Evolutionary conservation across 257 asterid species (phyloP).

Genomic region (Salvia hispanica): DNA sequence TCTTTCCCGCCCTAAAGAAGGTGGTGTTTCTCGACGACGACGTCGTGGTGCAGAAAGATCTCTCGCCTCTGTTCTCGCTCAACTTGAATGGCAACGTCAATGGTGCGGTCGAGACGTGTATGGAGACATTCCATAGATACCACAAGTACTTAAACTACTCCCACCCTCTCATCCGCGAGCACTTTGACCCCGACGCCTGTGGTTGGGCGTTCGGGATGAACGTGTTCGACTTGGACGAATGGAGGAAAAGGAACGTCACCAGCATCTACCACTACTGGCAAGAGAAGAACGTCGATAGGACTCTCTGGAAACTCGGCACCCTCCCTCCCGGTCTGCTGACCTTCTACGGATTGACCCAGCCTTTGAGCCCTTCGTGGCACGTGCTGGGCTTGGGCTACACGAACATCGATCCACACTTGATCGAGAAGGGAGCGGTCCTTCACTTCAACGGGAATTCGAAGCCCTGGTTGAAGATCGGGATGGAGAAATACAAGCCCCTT

Average conservation of each 20-base stretch:
- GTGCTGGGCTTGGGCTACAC: constrained; percentile 67
- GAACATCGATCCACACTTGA: constrained; percentile 52
- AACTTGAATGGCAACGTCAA: constrained; percentile 62
- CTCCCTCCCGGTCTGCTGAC: constrained; percentile 67
- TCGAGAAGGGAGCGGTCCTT: constrained; percentile 65
- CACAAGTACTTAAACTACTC: constrained; percentile 70
- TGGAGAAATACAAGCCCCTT: constrained; percentile 64
- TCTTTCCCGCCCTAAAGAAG: constrained; percentile 54
- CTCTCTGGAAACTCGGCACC: constrained; percentile 70
- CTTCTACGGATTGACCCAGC: constrained; percentile 63
- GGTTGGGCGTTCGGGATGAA: constrained; percentile 76
- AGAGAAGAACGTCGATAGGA: constrained; percentile 62
- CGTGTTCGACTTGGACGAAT: constrained; percentile 59
- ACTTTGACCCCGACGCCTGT: constrained; percentile 68
- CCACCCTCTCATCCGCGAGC: constrained; percentile 66
- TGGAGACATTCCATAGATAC: constrained; percentile 66
- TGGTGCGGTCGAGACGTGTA: constrained; percentile 71
- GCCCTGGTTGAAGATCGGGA: constrained; percentile 74
- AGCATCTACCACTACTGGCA: constrained; percentile 72
- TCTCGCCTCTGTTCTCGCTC: constrained; percentile 48
- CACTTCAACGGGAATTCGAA: constrained; percentile 70
- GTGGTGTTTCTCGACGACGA: constrained; percentile 67
- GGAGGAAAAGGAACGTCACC: constrained; percentile 62
- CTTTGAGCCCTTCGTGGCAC: constrained; percentile 65
- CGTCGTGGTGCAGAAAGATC: constrained; percentile 64